These are phyloP conservation scores for Fusarium sacchari DNA, from an alignment of 2,329 filamentous ascomycete species.

Conservation along the genomic window DNA sequence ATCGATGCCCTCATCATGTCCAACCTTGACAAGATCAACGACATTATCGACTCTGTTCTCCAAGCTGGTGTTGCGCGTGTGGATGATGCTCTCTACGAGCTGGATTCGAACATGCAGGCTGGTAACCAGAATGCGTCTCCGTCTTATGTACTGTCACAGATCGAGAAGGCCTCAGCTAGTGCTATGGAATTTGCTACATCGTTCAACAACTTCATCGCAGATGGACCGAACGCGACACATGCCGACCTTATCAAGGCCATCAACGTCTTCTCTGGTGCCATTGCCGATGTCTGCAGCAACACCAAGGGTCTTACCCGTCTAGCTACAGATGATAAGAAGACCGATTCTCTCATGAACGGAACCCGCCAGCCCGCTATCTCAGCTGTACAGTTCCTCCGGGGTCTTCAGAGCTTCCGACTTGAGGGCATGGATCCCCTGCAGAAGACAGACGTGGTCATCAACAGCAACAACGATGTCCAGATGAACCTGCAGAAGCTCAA, in stretches of 20 bases:
- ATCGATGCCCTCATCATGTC: constrained; percentile 89
- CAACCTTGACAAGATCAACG: constrained; percentile 92
- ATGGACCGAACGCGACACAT: constrained; percentile 90
- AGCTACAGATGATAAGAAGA: constrained; percentile 94
- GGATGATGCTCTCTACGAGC: constrained; percentile 95
- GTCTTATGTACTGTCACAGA: constrained; percentile 92
- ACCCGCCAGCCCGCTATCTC: constrained; percentile 86
- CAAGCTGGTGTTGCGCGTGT: constrained; percentile 93
- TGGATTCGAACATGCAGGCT: constrained; percentile 97
- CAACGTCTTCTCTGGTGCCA: constrained; percentile 87
- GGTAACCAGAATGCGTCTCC: constrained; percentile 98
- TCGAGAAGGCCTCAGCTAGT: constrained; percentile 93
- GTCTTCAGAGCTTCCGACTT: constrained; percentile 90
- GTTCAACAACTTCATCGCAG: constrained; percentile 98
- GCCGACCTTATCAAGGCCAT: constrained; percentile 93
- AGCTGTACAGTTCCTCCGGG: constrained; percentile 94
- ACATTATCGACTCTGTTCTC: constrained; percentile 96
- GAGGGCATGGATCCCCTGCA: constrained; percentile 90
- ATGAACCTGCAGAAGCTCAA: constrained; percentile 93
- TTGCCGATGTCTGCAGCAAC: constrained; percentile 94
- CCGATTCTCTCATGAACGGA: constrained; percentile 83
- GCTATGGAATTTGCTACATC: constrained; percentile 97
- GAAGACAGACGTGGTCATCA: constrained; percentile 97
- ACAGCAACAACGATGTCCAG: constrained; percentile 95
- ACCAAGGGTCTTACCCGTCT: constrained; percentile 94